A percentile compares a stretch with the other conserved stretches of the same genome.
These are phyloP conservation scores for Huntiella bhutanensis DNA, from an alignment of 2,329 filamentous ascomycete genomes.

Conservation along the genomic window DNA sequence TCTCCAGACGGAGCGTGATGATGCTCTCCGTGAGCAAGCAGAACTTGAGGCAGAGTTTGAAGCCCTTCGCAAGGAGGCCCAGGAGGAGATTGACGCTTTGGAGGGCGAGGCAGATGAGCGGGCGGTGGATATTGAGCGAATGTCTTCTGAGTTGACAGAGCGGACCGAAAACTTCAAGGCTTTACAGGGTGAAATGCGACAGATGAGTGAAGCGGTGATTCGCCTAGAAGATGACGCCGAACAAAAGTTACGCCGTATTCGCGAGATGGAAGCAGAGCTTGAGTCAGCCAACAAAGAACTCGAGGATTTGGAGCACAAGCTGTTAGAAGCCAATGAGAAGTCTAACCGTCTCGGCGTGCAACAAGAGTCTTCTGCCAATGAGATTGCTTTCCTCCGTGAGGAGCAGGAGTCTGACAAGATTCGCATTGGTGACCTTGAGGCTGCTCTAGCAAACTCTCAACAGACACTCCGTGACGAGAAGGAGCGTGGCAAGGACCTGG, in stretches of 20 bases:
- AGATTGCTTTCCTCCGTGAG: slow-evolving; percentile 87
- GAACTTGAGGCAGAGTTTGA: slow-evolving; percentile 43
- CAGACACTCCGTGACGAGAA: slow-evolving; percentile 67
- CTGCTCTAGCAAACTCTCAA: slow-evolving; percentile 60
- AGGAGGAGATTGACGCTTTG: slow-evolving; percentile 46
- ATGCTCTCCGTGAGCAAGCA: slow-evolving; percentile 49
- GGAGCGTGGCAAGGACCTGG: slow-evolving; percentile 53
- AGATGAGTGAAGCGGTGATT: slow-evolving; percentile 70
- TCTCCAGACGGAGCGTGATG: slow-evolving; percentile 69
- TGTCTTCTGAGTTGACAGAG: slow-evolving; percentile 54
- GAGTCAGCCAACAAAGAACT: slow-evolving; percentile 72
- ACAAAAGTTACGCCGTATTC: slow-evolving; percentile 57
- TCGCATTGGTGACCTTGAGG: slow-evolving; percentile 84
- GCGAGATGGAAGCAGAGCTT: slow-evolving; percentile 67
- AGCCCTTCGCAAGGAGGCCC: slow-evolving; percentile 40
- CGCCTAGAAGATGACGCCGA: slow-evolving; percentile 79
- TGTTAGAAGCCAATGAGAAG: slow-evolving; percentile 73
- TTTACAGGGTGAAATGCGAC: slow-evolving; percentile 86
- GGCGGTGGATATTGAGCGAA: slow-evolving; percentile 47
- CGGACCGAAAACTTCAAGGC: slow-evolving; percentile 74
- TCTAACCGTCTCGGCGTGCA: slow-evolving; percentile 75
- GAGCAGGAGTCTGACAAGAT: slow-evolving; percentile 98
- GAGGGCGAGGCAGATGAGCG: slow-evolving; percentile 57
- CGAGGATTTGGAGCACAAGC: slow-evolving; percentile 64
- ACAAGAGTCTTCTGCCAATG: slow-evolving; percentile 76